Evolutionary conservation across 179 eudicot species (phyloP).

Genomic region (Heliamphora ciliata): DNA sequence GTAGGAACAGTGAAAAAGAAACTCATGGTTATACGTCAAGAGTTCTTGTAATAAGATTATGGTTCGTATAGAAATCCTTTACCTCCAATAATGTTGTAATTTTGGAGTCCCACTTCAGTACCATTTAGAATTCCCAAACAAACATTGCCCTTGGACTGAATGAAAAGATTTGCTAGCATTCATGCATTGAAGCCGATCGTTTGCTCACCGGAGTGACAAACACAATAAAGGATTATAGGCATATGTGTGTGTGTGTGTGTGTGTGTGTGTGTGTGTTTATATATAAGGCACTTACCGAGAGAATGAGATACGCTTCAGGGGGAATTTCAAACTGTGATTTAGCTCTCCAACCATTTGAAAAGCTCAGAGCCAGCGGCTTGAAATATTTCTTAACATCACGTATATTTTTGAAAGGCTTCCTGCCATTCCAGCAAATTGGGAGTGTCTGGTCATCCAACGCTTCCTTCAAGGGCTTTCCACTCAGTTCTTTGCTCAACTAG

Average conservation of each 20-base stretch:
- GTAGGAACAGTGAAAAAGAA: conserved; percentile 19
- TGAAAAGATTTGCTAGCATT: neutral
- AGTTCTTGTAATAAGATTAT: neutral
- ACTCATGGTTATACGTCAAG: neutral
- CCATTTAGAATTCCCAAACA: conserved; percentile 92
- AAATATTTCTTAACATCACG: conserved; percentile 56
- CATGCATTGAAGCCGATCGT: neutral
- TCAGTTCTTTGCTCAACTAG: conserved; percentile 59
- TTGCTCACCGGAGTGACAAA: neutral
- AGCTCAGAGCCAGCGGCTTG: conserved; percentile 60
- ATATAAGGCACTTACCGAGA: conserved; percentile 43
- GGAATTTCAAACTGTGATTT: conserved; percentile 55
- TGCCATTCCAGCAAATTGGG: conserved; percentile 85
- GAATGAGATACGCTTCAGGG: conserved; percentile 73
- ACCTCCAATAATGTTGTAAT: conserved; percentile 87
- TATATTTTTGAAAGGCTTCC: conserved; percentile 50
- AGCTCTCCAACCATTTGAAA: conserved; percentile 45
- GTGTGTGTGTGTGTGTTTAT: too few relatives aligned
- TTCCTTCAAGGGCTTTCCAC: conserved; percentile 45
- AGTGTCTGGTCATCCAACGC: conserved; percentile 66
- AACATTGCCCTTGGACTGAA: conserved; percentile 74
- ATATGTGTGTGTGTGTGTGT: too few relatives aligned
- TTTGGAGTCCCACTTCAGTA: conserved; percentile 53
- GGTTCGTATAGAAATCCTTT: neutral
- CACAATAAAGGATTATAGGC: neutral